phyloP scores from a whole-genome alignment of 202 grass and related monocot genomes.

The Zoysia matrella region DNA sequence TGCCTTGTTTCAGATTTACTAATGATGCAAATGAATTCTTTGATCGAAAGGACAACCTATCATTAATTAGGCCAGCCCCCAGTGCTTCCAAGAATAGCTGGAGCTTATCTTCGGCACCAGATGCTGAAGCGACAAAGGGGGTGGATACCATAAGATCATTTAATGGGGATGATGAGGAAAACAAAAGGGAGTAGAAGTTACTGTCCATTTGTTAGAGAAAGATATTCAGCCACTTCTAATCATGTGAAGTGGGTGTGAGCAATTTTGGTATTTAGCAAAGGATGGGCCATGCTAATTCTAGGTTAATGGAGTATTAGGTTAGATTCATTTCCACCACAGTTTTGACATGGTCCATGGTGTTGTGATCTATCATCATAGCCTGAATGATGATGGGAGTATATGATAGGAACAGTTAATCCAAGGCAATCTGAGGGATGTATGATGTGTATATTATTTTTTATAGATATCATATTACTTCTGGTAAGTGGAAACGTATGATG shows the following conservation, averaged over 20 bases:
- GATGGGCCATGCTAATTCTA: slow-evolving; percentile 31
- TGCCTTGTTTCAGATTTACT: slow-evolving; percentile 56
- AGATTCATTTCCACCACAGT: slow-evolving; percentile 28
- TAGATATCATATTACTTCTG: slow-evolving; percentile 22
- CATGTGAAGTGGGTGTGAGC: slow-evolving; percentile 3
- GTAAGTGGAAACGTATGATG: slow-evolving; percentile 1
- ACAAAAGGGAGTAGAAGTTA: slow-evolving; percentile 74
- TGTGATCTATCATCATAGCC: slow-evolving; percentile 22
- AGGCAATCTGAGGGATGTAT: slow-evolving; percentile 19
- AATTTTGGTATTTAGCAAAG: slow-evolving; percentile 56
- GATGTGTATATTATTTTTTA: slow-evolving; percentile 38
- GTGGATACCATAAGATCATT: slow-evolving; percentile 33
- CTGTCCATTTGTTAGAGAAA: not conserved
- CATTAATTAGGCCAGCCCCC: slow-evolving; percentile 84
- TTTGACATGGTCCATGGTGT: not conserved
- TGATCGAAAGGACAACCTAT: slow-evolving; percentile 74
- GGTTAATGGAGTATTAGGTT: slow-evolving; percentile 37
- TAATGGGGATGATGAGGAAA: slow-evolving; percentile 79
- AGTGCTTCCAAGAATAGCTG: slow-evolving; percentile 64
- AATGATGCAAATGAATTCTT: slow-evolving; percentile 84
- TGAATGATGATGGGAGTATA: slow-evolving; percentile 36
- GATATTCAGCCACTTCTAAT: not conserved
- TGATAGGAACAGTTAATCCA: slow-evolving; percentile 38
- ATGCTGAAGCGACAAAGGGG: slow-evolving; percentile 53
- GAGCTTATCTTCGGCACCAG: slow-evolving; percentile 52